Evolutionary conservation across 2,329 filamentous ascomycete genomes (phyloP).

Genomic region (Cladosporium sp.): DNA sequence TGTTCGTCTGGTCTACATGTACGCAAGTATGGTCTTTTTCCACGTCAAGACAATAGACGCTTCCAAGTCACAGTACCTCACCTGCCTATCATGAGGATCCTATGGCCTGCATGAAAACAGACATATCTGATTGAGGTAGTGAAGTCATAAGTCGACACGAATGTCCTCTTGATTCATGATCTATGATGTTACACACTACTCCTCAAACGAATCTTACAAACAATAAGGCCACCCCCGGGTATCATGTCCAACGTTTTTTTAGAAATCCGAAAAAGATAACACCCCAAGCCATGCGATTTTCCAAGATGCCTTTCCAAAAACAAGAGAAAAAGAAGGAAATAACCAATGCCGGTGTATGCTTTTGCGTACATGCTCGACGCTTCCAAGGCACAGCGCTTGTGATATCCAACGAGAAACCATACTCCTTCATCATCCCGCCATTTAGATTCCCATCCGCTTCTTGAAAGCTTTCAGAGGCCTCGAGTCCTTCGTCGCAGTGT

Average conservation of each 20-base stretch:
- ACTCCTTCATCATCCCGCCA: too few relatives aligned
- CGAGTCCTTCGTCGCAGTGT: conserved; percentile 75
- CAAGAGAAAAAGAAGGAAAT: neutral
- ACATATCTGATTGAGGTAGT: too few relatives aligned
- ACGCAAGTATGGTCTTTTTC: too few relatives aligned
- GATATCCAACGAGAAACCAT: neutral
- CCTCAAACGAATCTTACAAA: conserved; percentile 12
- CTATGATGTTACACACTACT: conserved; percentile 9
- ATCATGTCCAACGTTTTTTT: conserved; percentile 9
- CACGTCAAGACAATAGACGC: too few relatives aligned
- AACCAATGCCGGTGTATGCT: conserved; percentile 3
- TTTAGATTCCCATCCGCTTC: conserved; percentile 28
- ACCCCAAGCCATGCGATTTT: neutral
- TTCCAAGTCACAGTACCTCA: too few relatives aligned
- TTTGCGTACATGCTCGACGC: neutral
- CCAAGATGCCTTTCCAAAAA: neutral
- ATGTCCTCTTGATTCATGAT: conserved; percentile 2
- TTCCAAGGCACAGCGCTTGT: neutral
- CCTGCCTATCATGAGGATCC: too few relatives aligned
- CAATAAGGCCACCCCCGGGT: conserved; percentile 4
- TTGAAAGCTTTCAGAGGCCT: conserved; percentile 49
- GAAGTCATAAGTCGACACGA: neutral
- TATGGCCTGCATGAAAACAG: too few relatives aligned
- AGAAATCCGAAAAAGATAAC: conserved; percentile 3
- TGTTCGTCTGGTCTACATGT: too few relatives aligned